Percentiles rank a stretch among this genome's conserved stretches.
Conservation (phyloP, 2,329 filamentous ascomycete species). For the Diaporthe sp. region DNA sequence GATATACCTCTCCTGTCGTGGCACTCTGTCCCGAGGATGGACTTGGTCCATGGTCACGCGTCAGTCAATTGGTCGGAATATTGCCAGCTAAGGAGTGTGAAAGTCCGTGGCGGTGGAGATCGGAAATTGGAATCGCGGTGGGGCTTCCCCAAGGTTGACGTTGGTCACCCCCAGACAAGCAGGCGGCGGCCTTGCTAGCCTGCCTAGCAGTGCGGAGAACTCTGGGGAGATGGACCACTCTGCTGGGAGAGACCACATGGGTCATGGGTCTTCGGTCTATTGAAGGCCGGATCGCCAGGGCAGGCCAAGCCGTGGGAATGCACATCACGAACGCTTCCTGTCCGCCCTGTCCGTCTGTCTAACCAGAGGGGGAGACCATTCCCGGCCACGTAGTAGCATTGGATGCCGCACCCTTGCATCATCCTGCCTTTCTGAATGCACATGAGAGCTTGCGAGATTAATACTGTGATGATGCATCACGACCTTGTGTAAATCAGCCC, state of each 20-base stretch:
- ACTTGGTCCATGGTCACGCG: not conserved
- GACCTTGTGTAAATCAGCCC: not conserved
- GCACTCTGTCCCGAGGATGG: conserved; percentile 21
- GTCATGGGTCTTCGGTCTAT: conserved; percentile 33
- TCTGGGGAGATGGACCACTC: conserved; percentile 21
- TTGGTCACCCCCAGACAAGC: conserved; percentile 20
- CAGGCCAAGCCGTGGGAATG: conserved; percentile 18
- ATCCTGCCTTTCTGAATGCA: not conserved
- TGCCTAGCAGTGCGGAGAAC: conserved; percentile 23
- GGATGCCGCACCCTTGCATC: not conserved
- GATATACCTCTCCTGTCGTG: conserved; percentile 9
- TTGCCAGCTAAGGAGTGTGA: conserved; percentile 29
- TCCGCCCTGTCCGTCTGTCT: not conserved
- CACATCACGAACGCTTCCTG: conserved; percentile 16
- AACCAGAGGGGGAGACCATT: not conserved
- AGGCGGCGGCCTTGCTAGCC: conserved; percentile 15
- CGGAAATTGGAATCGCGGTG: conserved; percentile 18
- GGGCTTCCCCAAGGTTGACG: conserved; percentile 25
- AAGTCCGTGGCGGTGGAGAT: conserved; percentile 22
- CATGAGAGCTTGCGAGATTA: not conserved
- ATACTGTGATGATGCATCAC: not conserved
- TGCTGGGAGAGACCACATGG: conserved; percentile 22
- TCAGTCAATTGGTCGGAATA: conserved; percentile 24
- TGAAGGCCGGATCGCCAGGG: conserved; percentile 26
- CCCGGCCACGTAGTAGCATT: not conserved